Percentiles rank a stretch among this genome's conserved stretches.
Evolutionary conservation across 2,329 filamentous ascomycete genomes (phyloP).

Genomic region (Xylariomycetidae sp.): DNA sequence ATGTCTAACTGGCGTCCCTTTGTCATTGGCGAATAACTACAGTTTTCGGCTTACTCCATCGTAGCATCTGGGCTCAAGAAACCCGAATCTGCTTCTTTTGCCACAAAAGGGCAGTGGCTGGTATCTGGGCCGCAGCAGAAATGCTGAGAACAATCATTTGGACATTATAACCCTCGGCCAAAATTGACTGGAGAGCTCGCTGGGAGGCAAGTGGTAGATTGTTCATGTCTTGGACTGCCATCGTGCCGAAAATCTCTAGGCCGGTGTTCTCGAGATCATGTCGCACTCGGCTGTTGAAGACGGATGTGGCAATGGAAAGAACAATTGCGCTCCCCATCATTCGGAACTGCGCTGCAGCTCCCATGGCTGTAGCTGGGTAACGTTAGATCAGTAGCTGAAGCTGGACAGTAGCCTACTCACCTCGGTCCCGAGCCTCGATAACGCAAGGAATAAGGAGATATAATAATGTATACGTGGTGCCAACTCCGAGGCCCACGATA

Average conservation of each 20-base stretch:
- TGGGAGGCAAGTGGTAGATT: not conserved
- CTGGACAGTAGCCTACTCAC: not conserved
- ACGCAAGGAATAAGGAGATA: constrained; percentile 1
- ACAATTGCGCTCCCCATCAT: constrained; percentile 5
- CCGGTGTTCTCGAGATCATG: not conserved
- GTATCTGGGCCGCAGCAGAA: not conserved
- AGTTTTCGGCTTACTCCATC: too few species aligned
- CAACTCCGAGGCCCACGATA: constrained; percentile 2
- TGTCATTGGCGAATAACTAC: too few species aligned
- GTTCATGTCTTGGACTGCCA: not conserved
- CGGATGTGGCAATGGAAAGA: constrained; percentile 3
- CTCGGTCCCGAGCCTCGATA: constrained; percentile 3
- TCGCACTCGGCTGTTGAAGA: constrained; percentile 1
- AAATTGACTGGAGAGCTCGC: not conserved
- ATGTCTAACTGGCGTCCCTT: too few species aligned
- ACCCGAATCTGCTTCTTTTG: not conserved
- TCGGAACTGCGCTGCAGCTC: constrained; percentile 2
- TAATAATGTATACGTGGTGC: constrained; percentile 1
- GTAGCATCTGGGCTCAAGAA: too few species aligned
- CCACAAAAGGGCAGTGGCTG: not conserved
- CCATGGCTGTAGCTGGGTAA: constrained; percentile 3
- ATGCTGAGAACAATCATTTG: not conserved
- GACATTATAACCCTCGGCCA: not conserved
- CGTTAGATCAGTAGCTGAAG: not conserved
- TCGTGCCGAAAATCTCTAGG: not conserved